Evolutionary conservation across 441 rosid species (phyloP), one percentile per base, ranked within the genome.

Genomic region (Bruguiera hainesii): DNA sequence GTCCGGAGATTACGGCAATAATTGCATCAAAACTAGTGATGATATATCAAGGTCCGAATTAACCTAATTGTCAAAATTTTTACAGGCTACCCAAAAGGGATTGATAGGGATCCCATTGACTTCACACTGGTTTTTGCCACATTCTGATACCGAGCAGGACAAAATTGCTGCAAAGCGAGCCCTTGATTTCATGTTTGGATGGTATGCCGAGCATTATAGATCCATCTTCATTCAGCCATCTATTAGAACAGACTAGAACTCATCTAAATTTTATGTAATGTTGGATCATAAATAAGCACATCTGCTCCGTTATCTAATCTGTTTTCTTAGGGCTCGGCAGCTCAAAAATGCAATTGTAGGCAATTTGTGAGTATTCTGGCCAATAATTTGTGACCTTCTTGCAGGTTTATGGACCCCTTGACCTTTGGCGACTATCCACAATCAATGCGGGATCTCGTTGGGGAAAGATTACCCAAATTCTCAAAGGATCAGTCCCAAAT

Each of bases 71-170:
- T 37, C 42, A 37, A 37, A 37, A 37, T 37, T 37, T 37, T 37
- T 37, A 10, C 42, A 37, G 42, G 42, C 31, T 35, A 7, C 15
- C 51, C 84, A 83, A 49, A 84, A 81, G 35, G 97, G 92, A 1
- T 59, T 65, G 13, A 80, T 84, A 30, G 92, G 97, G 53, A 80
- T 86, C 63, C 78, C 89, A n/a, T 62, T 85, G 55, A 66, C 73
- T 4, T 63, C 87, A 7, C 51, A 58, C 9, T 86, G 94, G 97
- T 73, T 72, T 15, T 76, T 82, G 56, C 42, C 42, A 0, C 9
- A 37, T 37, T 62, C 53, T 23, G 18, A 62, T 39, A 18, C 53
- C 18, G 7, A 21, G 28, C n/a, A 21, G 4, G 52, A 62, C 31
- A 31, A 7, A 20, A 25, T 9, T 5, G 55, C 65, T 25, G 65